phyloP scores from a whole-genome alignment of 371 early-diverging fungal species.

The Blakeslea trispora region DNA sequence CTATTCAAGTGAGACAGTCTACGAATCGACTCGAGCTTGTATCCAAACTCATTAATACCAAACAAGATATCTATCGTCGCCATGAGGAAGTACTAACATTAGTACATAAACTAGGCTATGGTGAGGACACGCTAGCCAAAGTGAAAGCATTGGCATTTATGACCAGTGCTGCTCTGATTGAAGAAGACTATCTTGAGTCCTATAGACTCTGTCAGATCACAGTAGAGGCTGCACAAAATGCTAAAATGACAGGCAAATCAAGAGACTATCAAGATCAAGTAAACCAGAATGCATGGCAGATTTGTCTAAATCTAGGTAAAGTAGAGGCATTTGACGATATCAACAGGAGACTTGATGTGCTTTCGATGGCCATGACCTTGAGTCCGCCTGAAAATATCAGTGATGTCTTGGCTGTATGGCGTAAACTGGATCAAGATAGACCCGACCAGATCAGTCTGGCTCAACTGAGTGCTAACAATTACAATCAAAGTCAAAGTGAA shows the following conservation, averaged over 20 bases:
- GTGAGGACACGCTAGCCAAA: constrained; percentile 50
- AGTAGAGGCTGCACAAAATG: constrained; percentile 35
- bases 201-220: constrained; percentile 55
- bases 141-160: constrained; percentile 57
- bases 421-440: constrained; percentile 48
- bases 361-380: constrained; percentile 63
- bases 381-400: constrained; percentile 62
- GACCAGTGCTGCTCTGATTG: constrained; percentile 61
- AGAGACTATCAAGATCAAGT: constrained; percentile 50
- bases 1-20: constrained; percentile 73
- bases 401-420: constrained; percentile 60
- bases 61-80: constrained; percentile 51
- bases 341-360: constrained; percentile 50
- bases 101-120: constrained; percentile 60
- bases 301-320: constrained; percentile 57
- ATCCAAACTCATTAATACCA: constrained; percentile 55
- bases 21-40: constrained; percentile 68
- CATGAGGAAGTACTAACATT: constrained; percentile 59
- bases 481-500: background rate
- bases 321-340: constrained; percentile 45
- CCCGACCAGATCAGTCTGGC: constrained; percentile 24
- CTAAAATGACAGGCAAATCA: constrained; percentile 19
- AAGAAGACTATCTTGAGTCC: constrained; percentile 53
- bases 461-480: constrained; percentile 14
- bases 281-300: constrained; percentile 55